phyloP scores from a whole-genome alignment of 169 alveolate genomes.

The Cryptosporidium tyzzeri region DNA sequence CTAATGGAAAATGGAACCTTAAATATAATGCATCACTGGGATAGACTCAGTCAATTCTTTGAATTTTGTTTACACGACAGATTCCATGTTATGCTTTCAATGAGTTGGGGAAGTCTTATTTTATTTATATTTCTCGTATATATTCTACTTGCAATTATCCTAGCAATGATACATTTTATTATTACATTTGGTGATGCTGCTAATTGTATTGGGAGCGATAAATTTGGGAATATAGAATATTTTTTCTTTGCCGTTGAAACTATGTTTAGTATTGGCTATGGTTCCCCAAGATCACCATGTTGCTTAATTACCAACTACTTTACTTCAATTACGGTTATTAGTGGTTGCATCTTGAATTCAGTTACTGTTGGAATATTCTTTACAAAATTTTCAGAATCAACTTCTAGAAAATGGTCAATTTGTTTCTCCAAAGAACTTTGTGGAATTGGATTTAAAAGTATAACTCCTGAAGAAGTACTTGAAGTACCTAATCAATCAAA shows the following conservation, averaged over 20 bases:
- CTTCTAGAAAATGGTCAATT: constrained; percentile 79
- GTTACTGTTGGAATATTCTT: constrained; percentile 80
- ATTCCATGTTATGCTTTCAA: constrained; percentile 65
- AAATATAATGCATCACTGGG: constrained; percentile 71
- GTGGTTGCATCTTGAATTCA: constrained; percentile 78
- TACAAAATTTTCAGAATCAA: constrained; percentile 80
- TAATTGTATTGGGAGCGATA: constrained; percentile 78
- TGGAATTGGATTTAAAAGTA: constrained; percentile 53
- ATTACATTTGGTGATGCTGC: constrained; percentile 77
- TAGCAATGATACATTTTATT: constrained; percentile 23
- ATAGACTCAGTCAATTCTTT: constrained; percentile 50
- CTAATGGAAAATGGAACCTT: constrained; percentile 62
- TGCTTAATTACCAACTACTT: constrained; percentile 77
- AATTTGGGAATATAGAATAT: constrained; percentile 73
- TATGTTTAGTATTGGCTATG: constrained; percentile 81
- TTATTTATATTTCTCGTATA: constrained; percentile 20
- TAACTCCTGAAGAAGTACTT: not conserved
- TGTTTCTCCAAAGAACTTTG: constrained; percentile 78
- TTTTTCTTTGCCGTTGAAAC: constrained; percentile 81
- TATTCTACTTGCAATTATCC: constrained; percentile 20
- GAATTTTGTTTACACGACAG: constrained; percentile 67
- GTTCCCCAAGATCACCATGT: constrained; percentile 81
- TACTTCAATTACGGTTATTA: constrained; percentile 78
- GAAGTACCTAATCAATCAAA: not conserved
- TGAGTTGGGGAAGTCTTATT: constrained; percentile 56